Conservation (phyloP, 371 early-diverging fungal species). For the Mucor circinelloides region DNA sequence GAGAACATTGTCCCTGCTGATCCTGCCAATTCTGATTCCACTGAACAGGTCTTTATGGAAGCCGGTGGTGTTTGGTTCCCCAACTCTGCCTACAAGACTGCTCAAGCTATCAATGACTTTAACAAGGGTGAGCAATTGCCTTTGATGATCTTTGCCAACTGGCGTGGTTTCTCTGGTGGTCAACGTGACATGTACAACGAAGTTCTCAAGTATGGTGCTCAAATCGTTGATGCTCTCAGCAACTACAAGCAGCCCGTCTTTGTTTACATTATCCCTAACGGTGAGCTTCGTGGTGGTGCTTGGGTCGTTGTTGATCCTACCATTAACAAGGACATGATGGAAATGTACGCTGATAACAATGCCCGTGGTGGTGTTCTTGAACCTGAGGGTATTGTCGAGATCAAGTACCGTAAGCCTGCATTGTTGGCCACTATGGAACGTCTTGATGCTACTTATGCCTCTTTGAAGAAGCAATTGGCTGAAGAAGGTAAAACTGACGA, state of each 20-base stretch:
- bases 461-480: conserved; percentile 68
- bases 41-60: conserved; percentile 87
- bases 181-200: conserved; percentile 99
- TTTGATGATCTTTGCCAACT: conserved; percentile 99
- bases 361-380: conserved; percentile 97
- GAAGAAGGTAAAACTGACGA: conserved; percentile 51
- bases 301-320: conserved; percentile 99
- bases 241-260: conserved; percentile 97
- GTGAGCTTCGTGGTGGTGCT: conserved; percentile 98
- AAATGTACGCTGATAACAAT: conserved; percentile 95
- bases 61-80: conserved; percentile 99
- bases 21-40: conserved; percentile 89
- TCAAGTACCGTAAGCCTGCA: conserved; percentile 97
- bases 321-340: conserved; percentile 98
- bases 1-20: conserved; percentile 94
- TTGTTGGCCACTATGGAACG: conserved; percentile 92
- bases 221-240: conserved; percentile 95
- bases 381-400: conserved; percentile 98
- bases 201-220: conserved; percentile 95
- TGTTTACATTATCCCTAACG: conserved; percentile 94
- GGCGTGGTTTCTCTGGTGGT: conserved; percentile 99
- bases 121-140: conserved; percentile 98
- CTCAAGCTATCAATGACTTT: conserved; percentile 97
- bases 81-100: conserved; percentile 98
- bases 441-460: conserved; percentile 76